Base-by-base conservation (phyloP, 208 protist species). In the Trypanosoma rangeli region DNA sequence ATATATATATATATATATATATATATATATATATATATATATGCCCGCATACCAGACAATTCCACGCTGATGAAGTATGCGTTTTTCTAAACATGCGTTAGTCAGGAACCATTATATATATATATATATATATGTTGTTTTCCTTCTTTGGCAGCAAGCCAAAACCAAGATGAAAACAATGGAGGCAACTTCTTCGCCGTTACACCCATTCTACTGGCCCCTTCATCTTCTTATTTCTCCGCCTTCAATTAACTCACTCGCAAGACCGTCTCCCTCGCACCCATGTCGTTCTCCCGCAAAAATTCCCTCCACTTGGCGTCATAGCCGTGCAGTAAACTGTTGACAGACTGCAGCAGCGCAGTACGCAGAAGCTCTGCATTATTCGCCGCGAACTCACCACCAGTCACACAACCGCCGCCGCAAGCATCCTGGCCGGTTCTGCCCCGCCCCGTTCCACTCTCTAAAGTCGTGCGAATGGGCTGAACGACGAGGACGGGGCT, bases 11-110 rank as follows among this genome's bases (percentile, higher is more conserved):
- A 20, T 29, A 56, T 9, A 56, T 8, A 26, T 29, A 56, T 35
- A 60, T 35, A 60, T 15, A 60, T 35, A 16, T 54, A 58, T 69
- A 59, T 69, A 69, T 69, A 69, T 31, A 69, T 69, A 69, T 69
- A 69, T 29, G n/a, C n/a, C n/a, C n/a, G 16, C 26, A 37, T 69
- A 60, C 26, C 4, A 29, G 13, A 24, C 5, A 69, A 28, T 58
- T 42, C 7, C 37, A 42, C 10, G 37, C 7, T 10, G 10, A 42
- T 42, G 37, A 42, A 4, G 10, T 42, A 10, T 42, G 7, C 10
- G 10, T 42, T 42, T 10, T 42, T 42, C 10, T 10, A 42, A 13
- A 10, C 37, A 42, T 42, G 7, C 7, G 37, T 10, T 42, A 42
- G 10, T 42, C 4, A 4, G 10, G 10, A 42, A 42, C 37, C 37